Evolutionary conservation across 345 rosid genomes (phyloP), one percentile per base, ranked within the genome.

Genomic region (Eucalyptus polybractea): DNA sequence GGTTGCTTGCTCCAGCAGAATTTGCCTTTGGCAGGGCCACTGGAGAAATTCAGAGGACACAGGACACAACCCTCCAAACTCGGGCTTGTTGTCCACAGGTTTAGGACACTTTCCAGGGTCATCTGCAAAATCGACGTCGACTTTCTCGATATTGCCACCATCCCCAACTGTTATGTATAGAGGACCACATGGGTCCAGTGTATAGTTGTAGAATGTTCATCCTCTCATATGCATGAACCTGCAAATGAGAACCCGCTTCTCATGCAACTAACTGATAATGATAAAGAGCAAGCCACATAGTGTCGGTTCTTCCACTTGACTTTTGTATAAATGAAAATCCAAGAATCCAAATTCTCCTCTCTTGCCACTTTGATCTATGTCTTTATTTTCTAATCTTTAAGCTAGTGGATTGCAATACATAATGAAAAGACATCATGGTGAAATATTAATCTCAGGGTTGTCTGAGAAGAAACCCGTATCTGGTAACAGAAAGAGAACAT

Each of bases 161-260:
- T 97, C 99, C 89, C 99, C 99, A 13, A 96, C 94, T 42, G 95
- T 95, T 90, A 96, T 94, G 93, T 96, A 94, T 86, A 95, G 94
- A 31, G 97, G 97, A 21, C 96, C 99, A 87, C 99, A 97, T 50
- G 92, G 90, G 90, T 96, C 96, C 92, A 96, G 60, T 50, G 92
- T 94, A 90, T 97, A 97, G 91, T 95, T 95, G 86, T 94, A 94
- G 45, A 97, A 94, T 93, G 88, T 96, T 96, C 93, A 95, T 95
- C 88, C 97, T 90, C 94, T 97, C 97, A 88, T 96, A 97, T 33
- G 99, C 98, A 90, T 97, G 99, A 69, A 96, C 97, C 99, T 96
- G 91, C 42, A 87, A 87, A 27, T 6, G 7, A 6, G 24, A 72
- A 17, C 45, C 44, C 5, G 6, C 13, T 17, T 72, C 40, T 72